A percentile compares a stretch with the other conserved stretches of the same genome.
Evolutionary conservation across 2,329 filamentous ascomycete genomes (phyloP).

Genomic region (Fusarium nelsonii): DNA sequence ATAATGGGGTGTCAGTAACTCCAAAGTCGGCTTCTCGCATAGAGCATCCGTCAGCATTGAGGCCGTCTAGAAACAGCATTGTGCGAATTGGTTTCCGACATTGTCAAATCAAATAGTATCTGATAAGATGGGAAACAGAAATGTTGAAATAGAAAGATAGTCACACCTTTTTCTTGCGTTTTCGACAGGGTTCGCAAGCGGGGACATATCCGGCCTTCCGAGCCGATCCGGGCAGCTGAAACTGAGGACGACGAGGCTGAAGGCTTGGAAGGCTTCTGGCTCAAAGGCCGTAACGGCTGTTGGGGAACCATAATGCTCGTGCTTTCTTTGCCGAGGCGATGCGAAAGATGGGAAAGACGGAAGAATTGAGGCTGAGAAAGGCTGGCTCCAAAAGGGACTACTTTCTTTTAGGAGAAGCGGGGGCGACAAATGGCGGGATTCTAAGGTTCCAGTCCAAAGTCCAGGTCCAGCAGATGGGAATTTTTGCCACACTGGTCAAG

Average conservation of each 20-base stretch:
- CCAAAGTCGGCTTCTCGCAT: not conserved
- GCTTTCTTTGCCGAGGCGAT: too few relatives aligned
- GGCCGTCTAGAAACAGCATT: not conserved
- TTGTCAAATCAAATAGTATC: too few relatives aligned
- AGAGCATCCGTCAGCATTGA: not conserved
- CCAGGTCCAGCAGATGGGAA: not conserved
- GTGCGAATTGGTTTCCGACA: not conserved
- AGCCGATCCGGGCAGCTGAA: too few relatives aligned
- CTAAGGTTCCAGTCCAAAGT: not conserved
- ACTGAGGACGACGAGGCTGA: not conserved
- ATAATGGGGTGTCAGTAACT: not conserved
- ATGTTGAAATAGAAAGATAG: too few relatives aligned
- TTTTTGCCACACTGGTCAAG: not conserved
- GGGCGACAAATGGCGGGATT: not conserved
- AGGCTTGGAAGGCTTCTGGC: not conserved
- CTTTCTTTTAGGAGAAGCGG: not conserved
- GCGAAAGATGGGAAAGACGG: not conserved
- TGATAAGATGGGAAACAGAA: not conserved
- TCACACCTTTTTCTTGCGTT: constrained; percentile 11
- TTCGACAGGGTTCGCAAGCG: constrained; percentile 6
- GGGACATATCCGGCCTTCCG: constrained; percentile 1
- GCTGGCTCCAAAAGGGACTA: not conserved
- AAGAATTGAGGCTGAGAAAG: not conserved
- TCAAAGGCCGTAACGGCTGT: too few relatives aligned
- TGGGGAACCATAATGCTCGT: not conserved